phyloP scores from a whole-genome alignment of 768 basidiomycete species.

The Hericium rajendrae region DNA sequence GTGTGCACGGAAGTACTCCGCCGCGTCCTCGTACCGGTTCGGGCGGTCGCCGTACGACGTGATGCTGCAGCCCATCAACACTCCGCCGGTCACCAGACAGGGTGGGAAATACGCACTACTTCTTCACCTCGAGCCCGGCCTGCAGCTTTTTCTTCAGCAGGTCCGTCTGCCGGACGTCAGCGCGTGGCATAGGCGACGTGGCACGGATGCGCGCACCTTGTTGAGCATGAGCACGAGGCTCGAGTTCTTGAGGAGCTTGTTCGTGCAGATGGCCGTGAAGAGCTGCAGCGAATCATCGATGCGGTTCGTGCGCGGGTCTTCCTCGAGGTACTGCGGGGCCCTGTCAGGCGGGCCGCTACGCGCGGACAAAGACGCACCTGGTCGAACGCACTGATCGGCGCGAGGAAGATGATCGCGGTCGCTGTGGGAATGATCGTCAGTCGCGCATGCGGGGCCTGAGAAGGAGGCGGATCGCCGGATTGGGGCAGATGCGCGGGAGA shows the following conservation, averaged over 20 bases:
- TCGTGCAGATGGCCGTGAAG: constrained; percentile 79
- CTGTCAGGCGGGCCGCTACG: neutral
- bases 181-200: neutral
- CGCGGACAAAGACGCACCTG: constrained; percentile 39
- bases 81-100: constrained; percentile 16
- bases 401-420: constrained; percentile 78
- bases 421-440: constrained; percentile 30
- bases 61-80: constrained; percentile 36
- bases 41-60: constrained; percentile 68
- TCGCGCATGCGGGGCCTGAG: neutral
- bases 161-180: constrained; percentile 60
- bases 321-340: constrained; percentile 63
- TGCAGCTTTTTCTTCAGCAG: constrained; percentile 65
- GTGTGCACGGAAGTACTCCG: constrained; percentile 79
- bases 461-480: constrained; percentile 41
- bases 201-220: constrained; percentile 52
- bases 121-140: constrained; percentile 58
- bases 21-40: constrained; percentile 60
- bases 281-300: constrained; percentile 86
- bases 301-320: constrained; percentile 76
- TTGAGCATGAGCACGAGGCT: constrained; percentile 49
- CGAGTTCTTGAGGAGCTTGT: constrained; percentile 60
- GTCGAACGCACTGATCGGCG: constrained; percentile 81
- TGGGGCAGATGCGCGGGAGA: constrained; percentile 4
- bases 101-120: constrained; percentile 42